Evolutionary conservation across 148 eudicot genomes (phyloP).

Genomic region (Fagopyrum esculentum): DNA sequence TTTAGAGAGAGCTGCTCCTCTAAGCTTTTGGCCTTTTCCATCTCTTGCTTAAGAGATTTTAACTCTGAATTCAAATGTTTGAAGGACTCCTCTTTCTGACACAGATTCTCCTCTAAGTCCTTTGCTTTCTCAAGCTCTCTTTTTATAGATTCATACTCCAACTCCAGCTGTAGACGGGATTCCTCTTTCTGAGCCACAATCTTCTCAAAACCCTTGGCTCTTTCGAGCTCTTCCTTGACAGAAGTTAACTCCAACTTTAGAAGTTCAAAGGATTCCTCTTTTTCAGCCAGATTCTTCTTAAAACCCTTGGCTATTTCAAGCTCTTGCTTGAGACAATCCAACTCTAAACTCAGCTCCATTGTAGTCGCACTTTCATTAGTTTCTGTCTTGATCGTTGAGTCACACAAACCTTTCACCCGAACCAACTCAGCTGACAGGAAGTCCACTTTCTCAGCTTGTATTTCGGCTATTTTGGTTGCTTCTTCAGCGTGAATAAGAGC

Average conservation of each 20-base stretch:
- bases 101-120: slow-evolving; percentile 26
- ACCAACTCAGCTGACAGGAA: slow-evolving; percentile 58
- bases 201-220: slow-evolving; percentile 36
- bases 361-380: slow-evolving; percentile 38
- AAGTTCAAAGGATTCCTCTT: slow-evolving; percentile 45
- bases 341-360: slow-evolving; percentile 45
- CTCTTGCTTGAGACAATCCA: slow-evolving; percentile 47
- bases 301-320: slow-evolving; percentile 37
- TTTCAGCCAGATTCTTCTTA: slow-evolving; percentile 47
- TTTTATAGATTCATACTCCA: slow-evolving; percentile 28
- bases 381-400: slow-evolving; percentile 44
- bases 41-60: slow-evolving; percentile 50
- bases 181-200: slow-evolving; percentile 21
- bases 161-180: slow-evolving; percentile 11
- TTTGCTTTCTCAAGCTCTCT: slow-evolving; percentile 48
- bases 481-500: slow-evolving; percentile 89
- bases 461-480: slow-evolving; percentile 77
- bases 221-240: slow-evolving; percentile 48
- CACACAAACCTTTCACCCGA: slow-evolving; percentile 55
- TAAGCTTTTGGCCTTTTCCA: slow-evolving; percentile 43
- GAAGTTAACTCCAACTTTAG: slow-evolving; percentile 50
- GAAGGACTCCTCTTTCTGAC: slow-evolving; percentile 19
- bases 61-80: slow-evolving; percentile 26
- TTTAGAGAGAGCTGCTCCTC: slow-evolving; percentile 41
- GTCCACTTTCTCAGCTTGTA: slow-evolving; percentile 64